A percentile compares a stretch with the other conserved stretches of the same genome.
phyloP scores from a whole-genome alignment of 805 yeast genomes.

The Kuraishia cidri region DNA sequence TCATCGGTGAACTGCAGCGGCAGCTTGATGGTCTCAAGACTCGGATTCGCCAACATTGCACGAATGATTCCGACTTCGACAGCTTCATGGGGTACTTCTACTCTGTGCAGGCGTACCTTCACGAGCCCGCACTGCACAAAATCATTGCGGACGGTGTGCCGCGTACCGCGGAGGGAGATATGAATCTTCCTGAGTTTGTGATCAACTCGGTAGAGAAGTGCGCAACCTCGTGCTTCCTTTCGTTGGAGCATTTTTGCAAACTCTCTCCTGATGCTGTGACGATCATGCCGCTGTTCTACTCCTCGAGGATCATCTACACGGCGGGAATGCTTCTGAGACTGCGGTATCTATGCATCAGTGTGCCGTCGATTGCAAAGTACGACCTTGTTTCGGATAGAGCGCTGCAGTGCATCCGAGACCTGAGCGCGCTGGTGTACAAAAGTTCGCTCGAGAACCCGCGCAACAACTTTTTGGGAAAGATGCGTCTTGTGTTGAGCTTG shows the following conservation, averaged over 20 bases:
- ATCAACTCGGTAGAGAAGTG: constrained; percentile 39
- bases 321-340: constrained; percentile 55
- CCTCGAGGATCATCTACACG: constrained; percentile 51
- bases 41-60: too few relatives aligned
- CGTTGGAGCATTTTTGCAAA: constrained; percentile 38
- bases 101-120: constrained; percentile 58
- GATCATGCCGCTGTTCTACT: constrained; percentile 46
- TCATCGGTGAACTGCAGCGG: constrained; percentile 39
- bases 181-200: constrained; percentile 15
- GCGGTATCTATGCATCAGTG: constrained; percentile 43
- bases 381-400: constrained; percentile 39
- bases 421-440: constrained; percentile 16
- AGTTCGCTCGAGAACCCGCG: constrained; percentile 24
- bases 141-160: constrained; percentile 4
- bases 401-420: constrained; percentile 13
- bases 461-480: constrained; percentile 44
- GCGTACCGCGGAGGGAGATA: constrained; percentile 1
- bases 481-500: constrained; percentile 45
- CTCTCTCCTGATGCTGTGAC: constrained; percentile 39
- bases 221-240: constrained; percentile 41
- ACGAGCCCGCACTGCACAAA: constrained; percentile 39
- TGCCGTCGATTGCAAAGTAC: constrained; percentile 35
- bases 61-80: constrained; percentile 10
- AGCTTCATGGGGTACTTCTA: constrained; percentile 38
- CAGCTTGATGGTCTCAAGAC: constrained; percentile 30